Evolutionary conservation across 345 rosid species (phyloP).

Genomic region (Corchorus olitorius): DNA sequence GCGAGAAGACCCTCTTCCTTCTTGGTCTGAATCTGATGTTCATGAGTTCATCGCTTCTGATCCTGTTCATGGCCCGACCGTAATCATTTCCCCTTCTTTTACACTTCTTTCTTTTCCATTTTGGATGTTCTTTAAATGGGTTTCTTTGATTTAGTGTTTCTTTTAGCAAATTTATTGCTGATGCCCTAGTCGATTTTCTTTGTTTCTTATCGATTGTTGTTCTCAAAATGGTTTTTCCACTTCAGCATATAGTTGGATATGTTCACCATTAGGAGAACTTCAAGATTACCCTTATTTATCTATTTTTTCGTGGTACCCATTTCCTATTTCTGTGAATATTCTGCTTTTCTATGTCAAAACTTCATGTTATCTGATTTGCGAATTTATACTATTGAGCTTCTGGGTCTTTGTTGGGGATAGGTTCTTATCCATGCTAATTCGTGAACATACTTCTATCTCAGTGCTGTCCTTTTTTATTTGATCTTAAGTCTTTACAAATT

Average conservation of each 20-base stretch:
- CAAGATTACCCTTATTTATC: neutral
- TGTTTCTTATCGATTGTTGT: neutral
- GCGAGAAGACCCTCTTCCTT: slow-evolving; percentile 62
- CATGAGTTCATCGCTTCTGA: slow-evolving; percentile 84
- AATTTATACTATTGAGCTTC: neutral
- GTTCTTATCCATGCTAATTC: neutral
- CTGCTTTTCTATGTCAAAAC: neutral
- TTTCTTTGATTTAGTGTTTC: neutral
- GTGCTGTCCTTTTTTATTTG: neutral
- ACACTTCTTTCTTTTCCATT: neutral
- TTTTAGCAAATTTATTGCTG: neutral
- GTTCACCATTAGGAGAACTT: neutral
- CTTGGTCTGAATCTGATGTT: slow-evolving; percentile 85
- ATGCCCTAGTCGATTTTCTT: slow-evolving; percentile 5
- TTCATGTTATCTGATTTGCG: neutral
- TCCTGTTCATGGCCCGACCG: slow-evolving; percentile 79
- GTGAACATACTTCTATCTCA: neutral
- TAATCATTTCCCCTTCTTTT: slow-evolving; percentile 26
- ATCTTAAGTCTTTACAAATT: neutral
- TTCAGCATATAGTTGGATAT: neutral
- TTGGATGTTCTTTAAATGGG: neutral
- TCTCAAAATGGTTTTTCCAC: neutral
- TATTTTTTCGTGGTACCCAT: neutral
- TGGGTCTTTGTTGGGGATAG: neutral
- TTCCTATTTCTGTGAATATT: neutral